phyloP scores from a whole-genome alignment of 805 yeast species.

The Suhomyces sp. region DNA sequence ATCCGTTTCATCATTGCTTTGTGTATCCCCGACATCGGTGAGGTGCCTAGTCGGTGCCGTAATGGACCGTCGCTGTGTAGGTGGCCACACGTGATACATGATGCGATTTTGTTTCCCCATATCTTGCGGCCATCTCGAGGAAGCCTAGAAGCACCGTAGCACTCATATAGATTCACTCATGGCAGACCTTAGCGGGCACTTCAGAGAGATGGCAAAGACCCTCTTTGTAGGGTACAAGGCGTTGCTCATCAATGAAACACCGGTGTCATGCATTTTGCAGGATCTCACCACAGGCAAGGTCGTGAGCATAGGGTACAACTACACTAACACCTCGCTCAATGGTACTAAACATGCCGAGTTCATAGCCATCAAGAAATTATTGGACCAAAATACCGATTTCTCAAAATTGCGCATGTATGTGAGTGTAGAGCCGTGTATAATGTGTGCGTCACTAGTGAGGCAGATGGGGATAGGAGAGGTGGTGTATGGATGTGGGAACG shows the following conservation, averaged over 20 bases:
- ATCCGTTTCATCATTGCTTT: slow-evolving; percentile 6
- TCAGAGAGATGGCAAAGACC: slow-evolving; percentile 50
- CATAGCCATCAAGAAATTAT: slow-evolving; percentile 57
- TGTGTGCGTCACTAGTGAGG: slow-evolving; percentile 92
- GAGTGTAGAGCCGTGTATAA: slow-evolving; percentile 96
- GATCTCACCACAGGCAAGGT: slow-evolving; percentile 39
- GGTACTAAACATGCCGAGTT: slow-evolving; percentile 95
- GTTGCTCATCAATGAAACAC: slow-evolving; percentile 66
- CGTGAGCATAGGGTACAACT: slow-evolving; percentile 77
- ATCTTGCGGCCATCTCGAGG: background rate
- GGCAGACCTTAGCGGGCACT: slow-evolving; percentile 17
- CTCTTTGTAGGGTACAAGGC: slow-evolving; percentile 62
- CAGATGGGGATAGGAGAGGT: slow-evolving; percentile 75
- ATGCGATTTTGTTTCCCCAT: background rate
- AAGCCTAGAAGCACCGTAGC: background rate
- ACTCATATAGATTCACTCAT: background rate
- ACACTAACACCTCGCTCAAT: slow-evolving; percentile 77
- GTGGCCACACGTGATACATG: background rate
- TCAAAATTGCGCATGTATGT: slow-evolving; percentile 71
- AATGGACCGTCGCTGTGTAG: background rate
- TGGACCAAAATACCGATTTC: slow-evolving; percentile 31
- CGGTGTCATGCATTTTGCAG: slow-evolving; percentile 74
- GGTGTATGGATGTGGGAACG: slow-evolving; percentile 91
- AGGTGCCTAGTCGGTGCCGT: background rate
- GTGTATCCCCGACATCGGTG: slow-evolving; percentile 15